Conservation (phyloP, 2,329 filamentous ascomycete genomes). For the Albifimbria verrucaria region DNA sequence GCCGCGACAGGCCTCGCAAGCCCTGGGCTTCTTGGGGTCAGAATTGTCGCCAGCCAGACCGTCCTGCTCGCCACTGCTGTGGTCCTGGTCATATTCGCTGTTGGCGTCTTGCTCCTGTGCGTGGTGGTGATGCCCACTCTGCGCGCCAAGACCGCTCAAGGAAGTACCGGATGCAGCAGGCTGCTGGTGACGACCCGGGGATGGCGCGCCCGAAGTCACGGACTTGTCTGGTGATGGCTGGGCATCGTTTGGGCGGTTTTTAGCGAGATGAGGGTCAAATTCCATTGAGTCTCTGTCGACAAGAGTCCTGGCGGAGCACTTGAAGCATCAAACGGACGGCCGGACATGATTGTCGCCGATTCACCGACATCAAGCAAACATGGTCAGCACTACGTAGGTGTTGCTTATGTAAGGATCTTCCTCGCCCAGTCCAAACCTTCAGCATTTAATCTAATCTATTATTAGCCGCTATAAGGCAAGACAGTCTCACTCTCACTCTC, state of each 20-base stretch:
- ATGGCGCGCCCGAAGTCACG: not conserved
- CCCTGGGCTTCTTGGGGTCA: conserved; percentile 65
- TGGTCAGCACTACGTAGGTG: no score
- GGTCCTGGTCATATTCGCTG: conserved; percentile 8
- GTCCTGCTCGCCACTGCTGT: conserved; percentile 11
- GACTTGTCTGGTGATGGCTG: no score
- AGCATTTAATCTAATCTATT: no score
- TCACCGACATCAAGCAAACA: no score
- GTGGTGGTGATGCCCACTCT: not conserved
- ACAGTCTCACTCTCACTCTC: no score
- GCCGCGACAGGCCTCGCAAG: conserved; percentile 72
- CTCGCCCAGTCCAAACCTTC: no score
- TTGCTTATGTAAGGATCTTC: no score
- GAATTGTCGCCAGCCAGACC: conserved; percentile 17
- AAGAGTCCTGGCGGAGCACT: no score
- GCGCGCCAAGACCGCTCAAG: not conserved
- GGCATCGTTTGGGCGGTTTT: not conserved
- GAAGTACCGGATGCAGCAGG: not conserved
- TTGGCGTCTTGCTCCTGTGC: conserved; percentile 8
- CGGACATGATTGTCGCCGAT: no score
- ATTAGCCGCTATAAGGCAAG: no score
- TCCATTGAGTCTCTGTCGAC: no score
- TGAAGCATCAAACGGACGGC: no score
- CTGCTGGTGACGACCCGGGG: not conserved
- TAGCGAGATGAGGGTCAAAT: not conserved